These are phyloP conservation scores for Larix kaempferi DNA, from an alignment of 75 land plant species.

Conservation along the genomic window DNA sequence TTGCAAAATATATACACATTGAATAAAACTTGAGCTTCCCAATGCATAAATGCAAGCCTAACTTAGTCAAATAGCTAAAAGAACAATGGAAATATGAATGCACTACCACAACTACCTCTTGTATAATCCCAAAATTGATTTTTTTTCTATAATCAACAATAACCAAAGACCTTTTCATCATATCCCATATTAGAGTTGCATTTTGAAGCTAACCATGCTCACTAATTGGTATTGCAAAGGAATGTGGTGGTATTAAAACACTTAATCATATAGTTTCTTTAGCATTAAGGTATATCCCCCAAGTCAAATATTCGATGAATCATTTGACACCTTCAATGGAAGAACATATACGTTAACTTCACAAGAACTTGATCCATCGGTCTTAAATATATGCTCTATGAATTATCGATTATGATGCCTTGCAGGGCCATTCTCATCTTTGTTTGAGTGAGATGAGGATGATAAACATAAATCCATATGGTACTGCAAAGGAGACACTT, in stretches of 20 bases:
- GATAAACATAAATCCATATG: too few species aligned
- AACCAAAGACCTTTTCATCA: constrained; percentile 78
- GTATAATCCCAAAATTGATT: constrained; percentile 58
- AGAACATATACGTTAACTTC: constrained; percentile 52
- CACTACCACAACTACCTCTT: too few species aligned
- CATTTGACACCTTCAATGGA: constrained; percentile 53
- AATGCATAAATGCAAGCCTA: too few species aligned
- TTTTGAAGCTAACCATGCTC: constrained; percentile 92
- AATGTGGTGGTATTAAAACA: constrained; percentile 53
- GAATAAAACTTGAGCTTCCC: too few species aligned
- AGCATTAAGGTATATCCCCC: constrained; percentile 59
- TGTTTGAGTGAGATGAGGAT: neutral
- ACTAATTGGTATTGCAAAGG: constrained; percentile 66
- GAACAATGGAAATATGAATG: too few species aligned
- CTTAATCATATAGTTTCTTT: constrained; percentile 67
- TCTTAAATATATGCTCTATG: neutral
- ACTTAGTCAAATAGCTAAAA: too few species aligned
- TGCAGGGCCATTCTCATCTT: neutral
- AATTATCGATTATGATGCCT: neutral
- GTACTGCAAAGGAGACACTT: too few species aligned
- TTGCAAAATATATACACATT: too few species aligned
- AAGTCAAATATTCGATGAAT: constrained; percentile 25
- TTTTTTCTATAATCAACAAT: constrained; percentile 76
- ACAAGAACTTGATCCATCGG: constrained; percentile 4
- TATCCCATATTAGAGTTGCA: constrained; percentile 85